A percentile compares a stretch with the other conserved stretches of the same genome.
These are phyloP conservation scores for Brassica balearica DNA, from an alignment of 441 rosid genomes.

Conservation along the genomic window DNA sequence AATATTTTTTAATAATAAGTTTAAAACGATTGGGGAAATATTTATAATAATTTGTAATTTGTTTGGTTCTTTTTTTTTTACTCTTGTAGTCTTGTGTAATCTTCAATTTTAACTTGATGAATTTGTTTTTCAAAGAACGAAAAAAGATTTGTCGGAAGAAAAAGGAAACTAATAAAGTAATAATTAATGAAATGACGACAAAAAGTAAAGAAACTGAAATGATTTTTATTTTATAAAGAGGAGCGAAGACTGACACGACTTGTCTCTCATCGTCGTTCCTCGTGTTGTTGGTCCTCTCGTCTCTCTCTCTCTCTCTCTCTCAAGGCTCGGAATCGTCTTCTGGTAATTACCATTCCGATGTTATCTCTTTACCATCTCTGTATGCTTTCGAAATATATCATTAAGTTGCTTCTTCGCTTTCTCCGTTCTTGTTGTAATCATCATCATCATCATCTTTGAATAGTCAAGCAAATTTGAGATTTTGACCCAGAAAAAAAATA, in stretches of 20 bases:
- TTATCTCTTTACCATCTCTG: constrained; percentile 17
- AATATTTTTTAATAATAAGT: too few relatives aligned
- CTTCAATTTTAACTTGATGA: too few relatives aligned
- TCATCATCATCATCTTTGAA: neutral
- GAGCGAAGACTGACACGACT: constrained; percentile 32
- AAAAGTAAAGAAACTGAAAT: neutral
- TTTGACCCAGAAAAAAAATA: neutral
- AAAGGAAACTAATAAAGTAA: neutral
- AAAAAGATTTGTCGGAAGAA: neutral
- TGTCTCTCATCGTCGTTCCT: constrained; percentile 17
- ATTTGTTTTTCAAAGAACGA: neutral
- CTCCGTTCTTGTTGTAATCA: neutral
- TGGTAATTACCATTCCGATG: constrained; percentile 21
- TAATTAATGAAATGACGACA: neutral
- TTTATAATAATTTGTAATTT: too few relatives aligned
- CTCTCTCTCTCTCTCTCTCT: constrained; percentile 14
- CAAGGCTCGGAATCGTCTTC: constrained; percentile 11
- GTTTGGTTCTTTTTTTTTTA: too few relatives aligned
- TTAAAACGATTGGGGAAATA: too few relatives aligned
- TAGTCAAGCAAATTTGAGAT: constrained; percentile 5
- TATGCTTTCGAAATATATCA: neutral
- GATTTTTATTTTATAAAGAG: neutral
- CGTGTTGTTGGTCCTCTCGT: constrained; percentile 23
- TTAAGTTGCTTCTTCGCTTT: constrained; percentile 10
- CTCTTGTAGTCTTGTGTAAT: too few relatives aligned